Conservation (phyloP, 768 basidiomycete genomes). For the Chalciporus chontae region DNA sequence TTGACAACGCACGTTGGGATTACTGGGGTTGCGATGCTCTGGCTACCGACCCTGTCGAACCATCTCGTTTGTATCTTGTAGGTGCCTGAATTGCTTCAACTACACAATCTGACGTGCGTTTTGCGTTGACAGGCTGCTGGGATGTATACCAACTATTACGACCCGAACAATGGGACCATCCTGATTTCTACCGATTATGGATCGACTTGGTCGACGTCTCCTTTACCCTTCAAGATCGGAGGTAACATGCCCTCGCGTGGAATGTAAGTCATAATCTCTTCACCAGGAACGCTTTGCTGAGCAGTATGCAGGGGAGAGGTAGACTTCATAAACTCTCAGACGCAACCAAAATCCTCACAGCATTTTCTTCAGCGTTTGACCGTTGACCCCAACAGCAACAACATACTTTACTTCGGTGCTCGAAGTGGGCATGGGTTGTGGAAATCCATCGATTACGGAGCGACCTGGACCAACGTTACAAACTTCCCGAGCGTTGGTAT, state of each 20-base stretch:
- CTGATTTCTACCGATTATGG: slow-evolving; percentile 58
- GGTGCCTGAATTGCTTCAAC: not conserved
- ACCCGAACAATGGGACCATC: slow-evolving; percentile 38
- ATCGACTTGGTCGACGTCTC: slow-evolving; percentile 48
- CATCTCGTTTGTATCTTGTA: slow-evolving; percentile 49
- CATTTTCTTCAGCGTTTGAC: slow-evolving; percentile 44
- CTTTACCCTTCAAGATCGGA: slow-evolving; percentile 62
- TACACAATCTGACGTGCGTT: not conserved
- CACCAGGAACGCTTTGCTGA: not conserved
- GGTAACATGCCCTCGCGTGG: slow-evolving; percentile 46
- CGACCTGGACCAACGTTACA: slow-evolving; percentile 57
- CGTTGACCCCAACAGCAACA: slow-evolving; percentile 60
- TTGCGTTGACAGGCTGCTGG: slow-evolving; percentile 3
- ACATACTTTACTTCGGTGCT: slow-evolving; percentile 61
- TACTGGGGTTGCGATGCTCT: slow-evolving; percentile 62
- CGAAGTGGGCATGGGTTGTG: slow-evolving; percentile 62
- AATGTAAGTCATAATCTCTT: slow-evolving; percentile 36
- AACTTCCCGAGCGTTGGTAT: slow-evolving; percentile 56
- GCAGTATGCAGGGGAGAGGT: slow-evolving; percentile 2
- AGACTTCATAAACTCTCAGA: not conserved
- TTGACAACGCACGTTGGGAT: slow-evolving; percentile 47
- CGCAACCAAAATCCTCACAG: too few species aligned
- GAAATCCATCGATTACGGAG: slow-evolving; percentile 60
- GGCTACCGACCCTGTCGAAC: slow-evolving; percentile 58
- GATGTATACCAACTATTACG: slow-evolving; percentile 12